Base-by-base conservation (phyloP, 73 alveolate genomes). In the Loxodes magnus region DNA sequence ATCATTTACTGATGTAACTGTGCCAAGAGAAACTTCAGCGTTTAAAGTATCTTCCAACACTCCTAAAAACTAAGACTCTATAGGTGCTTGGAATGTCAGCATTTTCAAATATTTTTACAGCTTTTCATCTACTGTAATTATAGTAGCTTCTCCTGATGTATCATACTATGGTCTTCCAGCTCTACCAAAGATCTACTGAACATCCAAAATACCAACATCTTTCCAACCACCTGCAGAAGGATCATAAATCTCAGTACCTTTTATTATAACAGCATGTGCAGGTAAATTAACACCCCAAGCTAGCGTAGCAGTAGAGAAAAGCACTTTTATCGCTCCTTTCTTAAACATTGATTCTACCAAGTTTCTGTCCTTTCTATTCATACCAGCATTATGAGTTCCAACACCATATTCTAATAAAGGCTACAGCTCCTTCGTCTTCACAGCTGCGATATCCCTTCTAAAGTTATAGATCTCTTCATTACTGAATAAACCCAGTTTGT, bases 231-330 rank as follows among this genome's bases (percentile, higher is more conserved):
- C 98, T 10, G 74, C 74, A 46, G 80, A 77, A 9, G 97, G 79
- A 65, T 93, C 97, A 75, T 85, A 90, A 67, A 78, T 79, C 44
- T 79, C 60, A 50, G 97, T 91, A 16, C 98, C 99, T 65, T 93
- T 94, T 37, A 96, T 96, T 31, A 96, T 86, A 30, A 91, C 97
- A 7, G 95, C 90, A 79, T 92, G 90, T 15, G 97, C 98, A 1
- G 99, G 99, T 60, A 96, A 68, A 84, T 96, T 96, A 26, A 96
- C 98, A 37, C 99, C 99, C 99, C 99, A 96, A 12, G 99, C 99
- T 31, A 94, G 81, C 19, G 99, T 94, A 28, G 97, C 93, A 2
- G 99, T 94, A 2, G 96, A 75, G 4, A 79, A 79, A 17, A 94
- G 82, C 19, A 94, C 95, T 68, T 89, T 90, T 38, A 89, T 87